Base-by-base conservation (phyloP, 1,284 basidiomycete species). In the Cutaneotrichosporon sp. region DNA sequence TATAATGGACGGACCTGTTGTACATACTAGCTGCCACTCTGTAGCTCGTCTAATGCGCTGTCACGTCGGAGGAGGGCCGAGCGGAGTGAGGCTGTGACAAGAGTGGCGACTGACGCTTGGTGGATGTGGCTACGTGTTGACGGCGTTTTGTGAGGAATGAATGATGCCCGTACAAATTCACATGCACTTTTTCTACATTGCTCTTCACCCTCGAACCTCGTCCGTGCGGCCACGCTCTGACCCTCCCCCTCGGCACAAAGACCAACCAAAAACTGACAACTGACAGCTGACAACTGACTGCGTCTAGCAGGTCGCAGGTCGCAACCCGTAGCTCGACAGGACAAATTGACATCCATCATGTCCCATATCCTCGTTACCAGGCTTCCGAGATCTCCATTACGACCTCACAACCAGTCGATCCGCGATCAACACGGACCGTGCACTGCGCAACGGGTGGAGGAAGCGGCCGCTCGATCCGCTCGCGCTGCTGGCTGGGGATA, bases 1-100 rank as follows among this genome's bases (percentile, higher is more conserved):
- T 56, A 40, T 56, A 56, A 53, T 53, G 13, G 18, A 34, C 9
- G n/a, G 34, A 9, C 34, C 34, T 46, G 42, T 46, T 46, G 42
- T 46, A 46, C 40, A 42, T 42, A 16, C 40, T 46, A 46, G 42
- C 42, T 46, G 42, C 42, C 8, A n/a, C 9, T 46, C 18, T 46
- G 26, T 51, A 51, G 49, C 22, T 51, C 26, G 49, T 51, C 47
- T 22, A 7, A 26, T 10, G 1, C 26, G 47, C 47, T 26, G 21
- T 11, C 22, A 30, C 14, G 49, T 51, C 49, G 22, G 49, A 5
- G 3, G 42, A 9, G 18, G 42, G 6, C 16, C 14, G 42, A 42
- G 34, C 34, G 2, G 34, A 36, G 34, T 13, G 34, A 36, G 34
- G 34, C 34, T 36, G 34, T 36, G 34, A 13, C 8, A 8, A 36